Evolutionary conservation across 148 eudicot genomes (phyloP), one percentile per base, ranked within the genome.

Genomic region (Amaranthus palmeri): DNA sequence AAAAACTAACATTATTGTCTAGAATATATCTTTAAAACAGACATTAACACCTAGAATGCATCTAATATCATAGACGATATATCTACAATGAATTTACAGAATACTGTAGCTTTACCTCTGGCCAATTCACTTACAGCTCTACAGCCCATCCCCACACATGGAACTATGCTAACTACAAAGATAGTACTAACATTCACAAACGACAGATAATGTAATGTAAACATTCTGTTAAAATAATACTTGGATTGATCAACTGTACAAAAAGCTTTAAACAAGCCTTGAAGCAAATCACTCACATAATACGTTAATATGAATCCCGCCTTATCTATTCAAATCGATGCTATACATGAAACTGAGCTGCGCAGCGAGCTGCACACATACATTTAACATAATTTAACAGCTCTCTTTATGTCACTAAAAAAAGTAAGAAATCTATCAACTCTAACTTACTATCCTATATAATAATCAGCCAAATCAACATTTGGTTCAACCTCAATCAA

Each of bases 361-460:
- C 61, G 68, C 75, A 79, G 9, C 51, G 49, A 74, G 78, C 81
- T 63, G 68, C 77, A 74, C 36, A 25, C 64, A 72, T 69, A 61
- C 61, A 65, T 63, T 78, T 66, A 72, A 72, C 73, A 79, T 81
- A 82, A 82, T 84, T 87, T 74, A 74, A 70, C 85, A 75, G 72
- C 65, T 67, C 52, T 48, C 77, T 61, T 61, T 68, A 70, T 77
- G 79, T 80, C 73, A 62, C 67, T 73, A 74, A 69, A 25, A 25
- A 25, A 40, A 64, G 65, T 4, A 25, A 43, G 54, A 48, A 15
- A 58, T n/a, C 72, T 74, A 74, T 47, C 68, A 75, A 54, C 79
- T 71, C 59, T 6, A 17, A 53, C 14, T 70, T 48, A 65, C 78
- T 18, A 69, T 25, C 67, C 84, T 80, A 81, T 79, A 74, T 73